Evolutionary conservation across 2,329 filamentous ascomycete genomes (phyloP), one percentile per base, ranked within the genome.

Genomic region (Myotisia sp.): DNA sequence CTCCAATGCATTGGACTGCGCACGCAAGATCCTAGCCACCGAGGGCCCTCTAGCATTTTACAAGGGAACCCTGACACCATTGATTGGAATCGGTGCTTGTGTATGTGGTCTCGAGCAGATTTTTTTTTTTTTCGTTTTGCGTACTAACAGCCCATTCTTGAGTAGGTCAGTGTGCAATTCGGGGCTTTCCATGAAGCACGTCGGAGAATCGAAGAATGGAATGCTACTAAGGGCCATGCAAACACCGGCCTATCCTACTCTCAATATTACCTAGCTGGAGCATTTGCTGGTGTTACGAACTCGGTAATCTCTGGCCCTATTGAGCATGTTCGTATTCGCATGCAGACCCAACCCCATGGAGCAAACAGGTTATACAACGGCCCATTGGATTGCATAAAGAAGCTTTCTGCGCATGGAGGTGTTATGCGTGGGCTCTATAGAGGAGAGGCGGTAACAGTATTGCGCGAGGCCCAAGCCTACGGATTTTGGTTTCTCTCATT

Each of bases 331-430:
- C 80, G 90, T 53, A 98, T 98, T 61, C 73, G 90, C 14, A 67
- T 98, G 42, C 90, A 98, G 63, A 92, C 90, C 18, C 90, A 98
- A 61, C 90, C 90, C 2, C 90, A 95, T 63, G 85, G 83, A 34
- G 72, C 76, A 0, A 71, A 59, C 3, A 70, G 76, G 10, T 68
- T 98, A 27, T 98, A 95, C 67, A 54, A 53, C 18, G 90, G 90
- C 0, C 90, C 90, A 0, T 55, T 84, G 29, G 90, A 95, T 67
- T 98, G 90, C 62, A 78, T 94, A 48, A 74, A 76, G 51, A 87
- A 93, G 63, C 71, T 98, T 9, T 71, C 71, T 13, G 63, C 71
- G 1, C 70, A 73, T 37, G 76, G 76, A 39, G 81, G 79, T 37
- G 63, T 86, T 5, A 55, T 81, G 1, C 61, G 63, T 19, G 87